Conservation (phyloP, 805 yeast species). For the Torulaspora quercuum region DNA sequence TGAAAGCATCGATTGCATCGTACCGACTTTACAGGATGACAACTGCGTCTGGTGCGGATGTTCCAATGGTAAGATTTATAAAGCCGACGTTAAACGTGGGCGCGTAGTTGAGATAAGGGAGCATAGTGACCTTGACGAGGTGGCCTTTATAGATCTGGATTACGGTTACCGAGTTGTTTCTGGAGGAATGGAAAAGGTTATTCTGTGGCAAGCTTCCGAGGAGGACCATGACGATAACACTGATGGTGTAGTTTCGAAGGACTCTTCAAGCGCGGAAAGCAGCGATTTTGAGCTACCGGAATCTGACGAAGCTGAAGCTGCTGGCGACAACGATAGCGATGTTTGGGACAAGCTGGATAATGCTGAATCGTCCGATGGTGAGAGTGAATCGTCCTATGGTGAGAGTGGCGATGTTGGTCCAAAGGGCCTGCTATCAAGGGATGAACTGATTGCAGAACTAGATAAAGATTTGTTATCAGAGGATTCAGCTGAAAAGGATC, state of each 20-base stretch:
- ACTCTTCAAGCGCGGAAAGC: background rate
- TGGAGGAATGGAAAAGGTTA: conserved; percentile 79
- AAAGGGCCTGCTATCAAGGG: conserved; percentile 27
- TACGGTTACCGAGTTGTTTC: conserved; percentile 72
- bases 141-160: conserved; percentile 72
- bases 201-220: conserved; percentile 60
- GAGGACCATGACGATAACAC: conserved; percentile 34
- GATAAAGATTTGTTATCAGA: conserved; percentile 27
- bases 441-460: conserved; percentile 34
- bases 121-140: conserved; percentile 73
- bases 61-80: conserved; percentile 67
- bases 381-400: conserved; percentile 15
- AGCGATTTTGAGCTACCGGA: too few species aligned
- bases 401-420: conserved; percentile 9
- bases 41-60: conserved; percentile 72
- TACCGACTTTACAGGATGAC: conserved; percentile 47
- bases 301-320: conserved; percentile 19
- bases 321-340: conserved; percentile 15
- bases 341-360: too few species aligned
- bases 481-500: conserved; percentile 14
- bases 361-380: too few species aligned
- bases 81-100: conserved; percentile 63
- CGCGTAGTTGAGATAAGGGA: conserved; percentile 59
- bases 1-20: conserved; percentile 70
- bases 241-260: conserved; percentile 8